Percentiles rank a stretch among this genome's conserved stretches.
phyloP scores from a whole-genome alignment of 129 eudicot species.

The Helianthus annuus region HanXRQr2.0-SUNRISE NC_035436.2:49007783-49008282 shows the following conservation, averaged over 20 bases:
- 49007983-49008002: constrained; percentile 85
- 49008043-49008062: constrained; percentile 78
- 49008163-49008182: constrained; percentile 86
- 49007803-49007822: constrained; percentile 65
- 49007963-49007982: constrained; percentile 73
- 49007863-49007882: constrained; percentile 76
- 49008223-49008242: constrained; percentile 58
- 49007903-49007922: constrained; percentile 65
- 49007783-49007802: constrained; percentile 61
- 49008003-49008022: constrained; percentile 73
- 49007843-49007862: constrained; percentile 77
- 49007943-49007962: constrained; percentile 70
- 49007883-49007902: constrained; percentile 71
- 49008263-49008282: constrained; percentile 62
- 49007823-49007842: constrained; percentile 66
- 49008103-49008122: constrained; percentile 75
- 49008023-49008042: constrained; percentile 74
- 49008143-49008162: constrained; percentile 79
- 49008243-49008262: constrained; percentile 68
- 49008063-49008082: constrained; percentile 75
- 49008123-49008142: constrained; percentile 78
- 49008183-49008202: constrained; percentile 72
- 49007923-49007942: constrained; percentile 69
- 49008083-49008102: constrained; percentile 66
- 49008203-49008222: constrained; percentile 73